Conservation (phyloP, 2,329 filamentous ascomycete genomes). For the Fusarium humuli region DNA sequence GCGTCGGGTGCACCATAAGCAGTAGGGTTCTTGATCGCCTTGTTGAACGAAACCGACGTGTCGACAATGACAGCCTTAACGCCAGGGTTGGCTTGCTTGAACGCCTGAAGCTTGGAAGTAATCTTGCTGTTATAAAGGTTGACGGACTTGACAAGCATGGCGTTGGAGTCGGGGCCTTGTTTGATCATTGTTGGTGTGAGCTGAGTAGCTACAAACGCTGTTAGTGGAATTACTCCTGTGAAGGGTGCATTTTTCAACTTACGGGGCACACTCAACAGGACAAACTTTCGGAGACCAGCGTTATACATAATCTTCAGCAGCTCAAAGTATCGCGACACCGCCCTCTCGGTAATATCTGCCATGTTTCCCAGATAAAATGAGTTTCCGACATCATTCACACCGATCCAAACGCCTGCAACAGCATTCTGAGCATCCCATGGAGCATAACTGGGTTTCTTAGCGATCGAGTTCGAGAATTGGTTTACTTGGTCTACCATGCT, state of each 20-base stretch:
- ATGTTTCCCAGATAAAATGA: slow-evolving; percentile 54
- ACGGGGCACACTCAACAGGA: slow-evolving; percentile 69
- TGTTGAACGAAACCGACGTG: slow-evolving; percentile 56
- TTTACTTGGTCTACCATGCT: slow-evolving; percentile 43
- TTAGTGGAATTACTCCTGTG: neutral
- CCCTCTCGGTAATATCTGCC: slow-evolving; percentile 51
- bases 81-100: slow-evolving; percentile 51
- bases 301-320: slow-evolving; percentile 61
- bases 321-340: slow-evolving; percentile 57
- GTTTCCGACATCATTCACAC: slow-evolving; percentile 67
- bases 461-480: slow-evolving; percentile 49
- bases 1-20: slow-evolving; percentile 57
- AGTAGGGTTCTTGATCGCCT: slow-evolving; percentile 55
- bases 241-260: slow-evolving; percentile 5
- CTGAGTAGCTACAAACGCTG: slow-evolving; percentile 51
- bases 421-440: slow-evolving; percentile 58
- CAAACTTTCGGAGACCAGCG: slow-evolving; percentile 67
- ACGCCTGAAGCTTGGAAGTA: slow-evolving; percentile 45
- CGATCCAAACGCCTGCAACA: slow-evolving; percentile 64
- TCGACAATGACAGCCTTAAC: slow-evolving; percentile 54
- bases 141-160: slow-evolving; percentile 51
- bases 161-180: slow-evolving; percentile 41
- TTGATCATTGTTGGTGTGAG: slow-evolving; percentile 52
- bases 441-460: slow-evolving; percentile 47
- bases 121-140: slow-evolving; percentile 54